Evolutionary conservation across 768 basidiomycete genomes (phyloP).

Genomic region (Phlebiopsis flavidoalba): DNA sequence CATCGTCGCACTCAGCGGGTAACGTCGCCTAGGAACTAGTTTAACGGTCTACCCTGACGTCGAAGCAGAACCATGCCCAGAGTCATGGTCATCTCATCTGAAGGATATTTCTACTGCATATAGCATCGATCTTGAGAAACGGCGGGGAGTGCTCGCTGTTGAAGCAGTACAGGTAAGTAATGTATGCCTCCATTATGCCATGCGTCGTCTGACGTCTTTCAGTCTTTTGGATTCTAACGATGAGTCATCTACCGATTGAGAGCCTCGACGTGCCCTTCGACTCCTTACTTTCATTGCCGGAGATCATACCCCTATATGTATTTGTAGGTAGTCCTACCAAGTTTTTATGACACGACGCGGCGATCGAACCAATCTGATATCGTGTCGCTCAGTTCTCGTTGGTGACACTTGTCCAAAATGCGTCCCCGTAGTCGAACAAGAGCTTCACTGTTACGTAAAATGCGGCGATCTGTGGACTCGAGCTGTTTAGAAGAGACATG

Average conservation of each 20-base stretch:
- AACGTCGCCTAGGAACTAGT: constrained; percentile 25
- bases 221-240: constrained; percentile 5
- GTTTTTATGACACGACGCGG: not conserved
- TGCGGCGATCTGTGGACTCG: not conserved
- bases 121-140: constrained; percentile 90
- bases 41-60: not conserved
- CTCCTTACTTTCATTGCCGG: not conserved
- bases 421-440: not conserved
- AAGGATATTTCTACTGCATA: constrained; percentile 96
- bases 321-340: not conserved
- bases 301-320: constrained; percentile 2
- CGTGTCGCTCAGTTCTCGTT: too few species aligned
- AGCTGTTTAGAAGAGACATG: not conserved
- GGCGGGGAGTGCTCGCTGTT: constrained; percentile 94
- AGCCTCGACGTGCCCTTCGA: not conserved
- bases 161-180: constrained; percentile 79
- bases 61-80: constrained; percentile 80
- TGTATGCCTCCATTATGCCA: not conserved
- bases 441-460: not conserved
- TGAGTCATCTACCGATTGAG: constrained; percentile 6
- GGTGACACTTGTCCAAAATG: not conserved
- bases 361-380: too few species aligned
- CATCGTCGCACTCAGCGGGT: constrained; percentile 89
- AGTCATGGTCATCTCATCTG: constrained; percentile 95
- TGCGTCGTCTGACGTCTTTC: not conserved